Percentiles rank a stretch among this genome's conserved stretches.
phyloP scores from a whole-genome alignment of 208 protist species.

The Porcisia deanei region DNA sequence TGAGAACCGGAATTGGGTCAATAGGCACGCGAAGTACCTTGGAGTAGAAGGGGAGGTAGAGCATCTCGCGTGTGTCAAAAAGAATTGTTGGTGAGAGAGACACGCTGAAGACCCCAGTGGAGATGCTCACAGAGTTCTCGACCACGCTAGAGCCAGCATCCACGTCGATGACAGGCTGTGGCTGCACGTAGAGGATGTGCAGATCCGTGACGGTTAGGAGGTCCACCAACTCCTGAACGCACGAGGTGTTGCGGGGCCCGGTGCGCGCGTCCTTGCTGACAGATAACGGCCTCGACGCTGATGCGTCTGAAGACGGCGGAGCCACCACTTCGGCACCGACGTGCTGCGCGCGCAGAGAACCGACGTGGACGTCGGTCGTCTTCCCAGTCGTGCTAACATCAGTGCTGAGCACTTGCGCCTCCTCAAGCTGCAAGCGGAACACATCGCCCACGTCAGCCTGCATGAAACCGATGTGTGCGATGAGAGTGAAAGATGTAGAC shows the following conservation, averaged over 20 bases:
- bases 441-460: constrained; percentile 42
- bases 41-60: constrained; percentile 80
- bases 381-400: constrained; percentile 15
- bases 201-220: constrained; percentile 29
- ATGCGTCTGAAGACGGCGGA: not conserved
- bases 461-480: constrained; percentile 23
- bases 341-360: constrained; percentile 38
- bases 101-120: constrained; percentile 35
- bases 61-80: constrained; percentile 68
- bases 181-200: constrained; percentile 21
- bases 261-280: not conserved
- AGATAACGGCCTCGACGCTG: not conserved
- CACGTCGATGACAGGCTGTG: constrained; percentile 29
- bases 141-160: constrained; percentile 32
- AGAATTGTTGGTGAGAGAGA: constrained; percentile 72
- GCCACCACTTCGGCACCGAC: constrained; percentile 42
- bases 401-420: constrained; percentile 24
- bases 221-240: constrained; percentile 45
- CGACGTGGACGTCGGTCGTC: constrained; percentile 15
- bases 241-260: constrained; percentile 1
- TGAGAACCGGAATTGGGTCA: constrained; percentile 58
- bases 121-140: constrained; percentile 49
- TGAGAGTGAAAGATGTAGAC: constrained; percentile 21
- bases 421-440: constrained; percentile 38
- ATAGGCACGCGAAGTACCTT: constrained; percentile 72